These are phyloP conservation scores for Phaffomyces thermotolerans DNA, from an alignment of 805 yeast species.

Conservation along the genomic window DNA sequence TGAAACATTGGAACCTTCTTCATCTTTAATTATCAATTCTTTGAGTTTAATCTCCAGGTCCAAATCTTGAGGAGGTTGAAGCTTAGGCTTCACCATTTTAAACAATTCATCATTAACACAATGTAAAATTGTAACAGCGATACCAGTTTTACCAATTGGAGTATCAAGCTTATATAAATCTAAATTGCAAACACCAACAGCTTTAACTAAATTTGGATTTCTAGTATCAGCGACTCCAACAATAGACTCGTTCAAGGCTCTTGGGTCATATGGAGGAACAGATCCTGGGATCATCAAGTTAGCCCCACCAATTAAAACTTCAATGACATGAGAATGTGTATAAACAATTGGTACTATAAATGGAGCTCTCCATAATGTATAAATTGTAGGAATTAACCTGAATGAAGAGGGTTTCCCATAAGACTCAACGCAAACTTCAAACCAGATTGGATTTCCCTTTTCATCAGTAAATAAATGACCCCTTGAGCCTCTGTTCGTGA, in stretches of 20 bases:
- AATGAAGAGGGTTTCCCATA: neutral
- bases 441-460: constrained; percentile 65
- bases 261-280: constrained; percentile 47
- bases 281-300: constrained; percentile 71
- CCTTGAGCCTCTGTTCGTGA: constrained; percentile 39
- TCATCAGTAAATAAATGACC: constrained; percentile 65
- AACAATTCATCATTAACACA: constrained; percentile 58
- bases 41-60: constrained; percentile 21
- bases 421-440: constrained; percentile 46
- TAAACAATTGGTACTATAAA: constrained; percentile 55
- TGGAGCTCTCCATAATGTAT: constrained; percentile 65
- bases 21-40: constrained; percentile 12
- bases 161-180: constrained; percentile 37
- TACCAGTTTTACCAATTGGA: constrained; percentile 63
- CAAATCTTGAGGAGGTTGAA: constrained; percentile 35
- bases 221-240: constrained; percentile 66
- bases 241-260: constrained; percentile 42
- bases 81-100: constrained; percentile 39
- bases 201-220: constrained; percentile 57
- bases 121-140: constrained; percentile 72
- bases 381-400: constrained; percentile 60
- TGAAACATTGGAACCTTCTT: constrained; percentile 4
- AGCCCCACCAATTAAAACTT: constrained; percentile 70
- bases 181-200: constrained; percentile 57
- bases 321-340: constrained; percentile 72